Evolutionary conservation across 179 eudicot genomes (phyloP), one percentile per base, ranked within the genome.

Genomic region (Camellia oleifera): DNA sequence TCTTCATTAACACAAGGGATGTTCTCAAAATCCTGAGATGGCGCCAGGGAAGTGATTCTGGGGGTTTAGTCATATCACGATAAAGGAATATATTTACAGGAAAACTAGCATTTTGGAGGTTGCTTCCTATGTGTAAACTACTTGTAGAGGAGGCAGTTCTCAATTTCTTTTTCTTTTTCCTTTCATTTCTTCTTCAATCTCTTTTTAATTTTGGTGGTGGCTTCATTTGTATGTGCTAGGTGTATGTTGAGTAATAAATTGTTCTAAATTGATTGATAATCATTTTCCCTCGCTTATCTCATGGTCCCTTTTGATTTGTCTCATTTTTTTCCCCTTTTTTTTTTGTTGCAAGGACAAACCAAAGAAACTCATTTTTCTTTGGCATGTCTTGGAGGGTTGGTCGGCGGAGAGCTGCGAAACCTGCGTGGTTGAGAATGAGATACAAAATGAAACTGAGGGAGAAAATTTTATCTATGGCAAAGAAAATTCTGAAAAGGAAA

Each of bases 1-100:
- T 95, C 98, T 54, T 90, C 98, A 58, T 80, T 95, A 82, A 95
- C 98, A 44, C 95, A 95, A 87, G 98, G 92, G 50, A 81, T 93
- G 76, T 91, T 95, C 76, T 82, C 96, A 18, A 95, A 93, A 80
- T 88, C 91, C 53, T 93, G 86, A 88, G 65, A 62, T 42, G 48
- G 15, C 48, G n/a, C 68, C n/a, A 44, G 50, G 45, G 57, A 68
- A 78, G 17, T 56, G 75, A 62, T 63, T 68, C 44, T 52, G 77
- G 77, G 77, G 77, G 14, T 60, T 76, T 18, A 42, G 73, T 18
- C 44, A 75, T 73, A 78, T 68, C 69, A 70, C 63, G 80, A 53
- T 4, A 52, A 64, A 69, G 52, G 46, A 70, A 42, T 60, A 44
- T 68, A 18, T 60, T 76, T 52, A 74, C 56, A 42, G 77, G 50